Percentiles rank a stretch among this genome's conserved stretches.
phyloP scores from a whole-genome alignment of 1,284 basidiomycete genomes.

The Marasmius sp. region DNA sequence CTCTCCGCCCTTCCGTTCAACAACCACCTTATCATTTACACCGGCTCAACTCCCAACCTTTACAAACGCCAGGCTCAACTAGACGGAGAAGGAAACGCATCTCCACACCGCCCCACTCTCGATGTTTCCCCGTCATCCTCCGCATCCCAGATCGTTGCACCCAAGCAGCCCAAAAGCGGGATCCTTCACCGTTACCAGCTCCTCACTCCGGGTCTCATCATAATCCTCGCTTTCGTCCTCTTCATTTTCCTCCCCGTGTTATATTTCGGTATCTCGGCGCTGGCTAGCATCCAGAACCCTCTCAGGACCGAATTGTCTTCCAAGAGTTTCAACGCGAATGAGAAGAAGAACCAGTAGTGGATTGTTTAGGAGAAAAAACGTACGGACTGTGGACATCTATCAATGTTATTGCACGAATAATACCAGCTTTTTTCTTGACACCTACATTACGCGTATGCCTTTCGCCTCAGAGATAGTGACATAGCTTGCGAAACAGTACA shows the following conservation, averaged over 20 bases:
- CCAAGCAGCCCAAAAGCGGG: slow-evolving; percentile 46
- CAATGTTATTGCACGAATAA: background rate
- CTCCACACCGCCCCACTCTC: slow-evolving; percentile 24
- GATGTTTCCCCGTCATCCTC: slow-evolving; percentile 19
- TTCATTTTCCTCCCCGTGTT: slow-evolving; percentile 74
- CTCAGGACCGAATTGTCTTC: slow-evolving; percentile 54
- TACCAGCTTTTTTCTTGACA: background rate
- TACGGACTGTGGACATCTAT: background rate
- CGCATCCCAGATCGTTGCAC: slow-evolving; percentile 10
- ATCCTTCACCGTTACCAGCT: slow-evolving; percentile 76
- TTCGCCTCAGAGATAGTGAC: background rate
- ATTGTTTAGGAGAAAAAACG: background rate
- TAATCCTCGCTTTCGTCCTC: slow-evolving; percentile 64
- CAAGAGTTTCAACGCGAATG: slow-evolving; percentile 66
- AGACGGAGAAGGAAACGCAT: slow-evolving; percentile 14
- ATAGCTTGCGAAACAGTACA: background rate
- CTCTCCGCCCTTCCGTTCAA: slow-evolving; percentile 46
- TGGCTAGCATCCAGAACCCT: slow-evolving; percentile 78
- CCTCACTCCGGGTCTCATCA: slow-evolving; percentile 79
- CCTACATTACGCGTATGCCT: background rate
- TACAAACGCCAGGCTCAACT: slow-evolving; percentile 35
- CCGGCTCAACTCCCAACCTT: slow-evolving; percentile 46
- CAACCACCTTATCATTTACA: slow-evolving; percentile 63
- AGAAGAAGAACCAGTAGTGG: slow-evolving; percentile 75
- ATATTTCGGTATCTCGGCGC: slow-evolving; percentile 63